These are phyloP conservation scores for Sporisorium exsertum DNA, from an alignment of 1,284 basidiomycete species.

Conservation along the genomic window DNA sequence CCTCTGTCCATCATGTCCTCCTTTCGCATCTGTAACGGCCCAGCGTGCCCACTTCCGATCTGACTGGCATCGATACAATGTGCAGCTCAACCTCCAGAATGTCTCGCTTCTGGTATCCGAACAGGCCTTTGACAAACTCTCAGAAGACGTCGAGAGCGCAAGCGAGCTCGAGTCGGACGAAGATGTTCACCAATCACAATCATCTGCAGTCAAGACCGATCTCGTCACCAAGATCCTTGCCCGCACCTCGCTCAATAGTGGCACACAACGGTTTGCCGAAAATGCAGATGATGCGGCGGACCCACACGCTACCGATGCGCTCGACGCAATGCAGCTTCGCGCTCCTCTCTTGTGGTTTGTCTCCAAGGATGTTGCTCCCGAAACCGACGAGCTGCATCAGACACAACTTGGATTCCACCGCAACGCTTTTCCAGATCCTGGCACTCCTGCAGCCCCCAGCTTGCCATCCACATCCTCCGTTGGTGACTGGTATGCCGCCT, in stretches of 20 bases:
- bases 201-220: conserved; percentile 37
- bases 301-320: conserved; percentile 72
- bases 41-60: conserved; percentile 90
- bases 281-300: conserved; percentile 24
- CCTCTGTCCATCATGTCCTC: conserved; percentile 70
- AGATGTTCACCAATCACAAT: conserved; percentile 17
- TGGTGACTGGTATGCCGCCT: conserved; percentile 34
- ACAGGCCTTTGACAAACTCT: conserved; percentile 47
- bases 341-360: conserved; percentile 88
- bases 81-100: conserved; percentile 73
- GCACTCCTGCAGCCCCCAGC: conserved; percentile 50
- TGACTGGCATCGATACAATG: conserved; percentile 98
- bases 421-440: conserved; percentile 75
- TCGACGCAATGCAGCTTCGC: conserved; percentile 69
- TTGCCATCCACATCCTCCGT: conserved; percentile 16
- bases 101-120: conserved; percentile 29
- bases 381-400: conserved; percentile 70
- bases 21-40: conserved; percentile 81
- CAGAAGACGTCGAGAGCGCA: conserved; percentile 48
- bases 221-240: conserved; percentile 53
- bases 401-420: conserved; percentile 92
- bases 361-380: conserved; percentile 72
- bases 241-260: conserved; percentile 34
- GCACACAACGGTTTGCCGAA: neutral
- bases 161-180: conserved; percentile 49